Evolutionary conservation across 306 rosid species (phyloP).

Genomic region (Glycine tomentella): DNA sequence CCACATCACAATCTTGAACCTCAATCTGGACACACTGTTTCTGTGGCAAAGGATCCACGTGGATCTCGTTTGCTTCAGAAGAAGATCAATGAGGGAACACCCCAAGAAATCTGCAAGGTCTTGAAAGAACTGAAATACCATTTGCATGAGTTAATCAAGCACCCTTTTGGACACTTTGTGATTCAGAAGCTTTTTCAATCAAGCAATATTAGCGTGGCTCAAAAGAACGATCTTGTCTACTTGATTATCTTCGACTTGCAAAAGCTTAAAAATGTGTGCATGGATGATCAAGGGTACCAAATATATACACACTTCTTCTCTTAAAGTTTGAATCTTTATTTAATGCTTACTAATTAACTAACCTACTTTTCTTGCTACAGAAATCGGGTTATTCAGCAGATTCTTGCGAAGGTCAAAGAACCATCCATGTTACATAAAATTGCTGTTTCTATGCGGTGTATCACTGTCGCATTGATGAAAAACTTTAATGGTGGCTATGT

Average conservation of each 20-base stretch:
- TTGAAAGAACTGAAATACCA: slow-evolving; percentile 6
- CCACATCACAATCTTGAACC: not conserved
- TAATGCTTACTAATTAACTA: not conserved
- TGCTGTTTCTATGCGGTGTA: not conserved
- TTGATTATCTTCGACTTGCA: not conserved
- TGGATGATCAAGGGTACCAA: slow-evolving; percentile 44
- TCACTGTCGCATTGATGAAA: slow-evolving; percentile 42
- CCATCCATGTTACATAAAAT: not conserved
- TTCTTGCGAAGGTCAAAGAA: slow-evolving; percentile 6
- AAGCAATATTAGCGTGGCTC: not conserved
- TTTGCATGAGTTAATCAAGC: slow-evolving; percentile 35
- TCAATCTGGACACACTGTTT: not conserved
- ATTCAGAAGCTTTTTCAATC: slow-evolving; percentile 43
- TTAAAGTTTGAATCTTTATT: not conserved
- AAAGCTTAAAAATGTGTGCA: slow-evolving; percentile 41
- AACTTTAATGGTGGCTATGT: slow-evolving; percentile 46
- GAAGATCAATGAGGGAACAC: slow-evolving; percentile 13
- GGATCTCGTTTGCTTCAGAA: slow-evolving; percentile 5
- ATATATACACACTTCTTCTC: not conserved
- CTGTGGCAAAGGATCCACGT: slow-evolving; percentile 7
- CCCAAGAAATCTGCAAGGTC: not conserved
- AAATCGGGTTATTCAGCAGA: slow-evolving; percentile 44
- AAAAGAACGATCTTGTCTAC: not conserved
- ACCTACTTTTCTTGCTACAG: slow-evolving; percentile 35
- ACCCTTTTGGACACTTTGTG: slow-evolving; percentile 26